Evolutionary conservation across 345 rosid species (phyloP).

Genomic region (Arabidopsis thaliana): TAIR10.1 NC_003075.7:7428501-7429000

Average conservation of each 20-base stretch:
- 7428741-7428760: not conserved
- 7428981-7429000: no score
- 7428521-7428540: conserved; percentile 6
- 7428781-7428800: not conserved
- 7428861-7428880: conserved; percentile 21
- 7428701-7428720: not conserved
- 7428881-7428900: conserved; percentile 6
- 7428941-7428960: not conserved
- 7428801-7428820: conserved; percentile 8
- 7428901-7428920: not conserved
- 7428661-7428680: not conserved
- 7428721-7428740: not conserved
- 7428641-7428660: not conserved
- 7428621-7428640: not conserved
- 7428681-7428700: not conserved
- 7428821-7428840: conserved; percentile 7
- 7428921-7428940: not conserved
- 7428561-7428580: conserved; percentile 8
- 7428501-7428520: conserved; percentile 12
- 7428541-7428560: conserved; percentile 17
- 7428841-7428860: conserved; percentile 11
- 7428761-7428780: not conserved
- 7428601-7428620: not conserved
- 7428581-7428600: conserved; percentile 17
- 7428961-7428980: not conserved